Evolutionary conservation across 2,329 filamentous ascomycete genomes (phyloP), one percentile per base, ranked within the genome.

Genomic region (Aspergillus fumigatus): DNA sequence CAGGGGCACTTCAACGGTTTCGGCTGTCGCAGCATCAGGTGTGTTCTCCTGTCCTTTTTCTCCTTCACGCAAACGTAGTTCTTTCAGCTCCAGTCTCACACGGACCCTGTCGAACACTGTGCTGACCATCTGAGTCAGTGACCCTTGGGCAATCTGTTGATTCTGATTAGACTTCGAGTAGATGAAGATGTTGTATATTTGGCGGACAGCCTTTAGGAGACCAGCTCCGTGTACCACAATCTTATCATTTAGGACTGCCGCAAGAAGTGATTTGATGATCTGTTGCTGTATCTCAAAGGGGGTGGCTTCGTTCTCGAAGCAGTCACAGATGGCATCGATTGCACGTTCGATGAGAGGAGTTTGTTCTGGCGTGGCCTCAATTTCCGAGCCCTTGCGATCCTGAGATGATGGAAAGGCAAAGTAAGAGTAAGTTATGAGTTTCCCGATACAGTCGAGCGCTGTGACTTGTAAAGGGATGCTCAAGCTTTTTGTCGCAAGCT

Each of bases 241-340:
- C 78, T 97, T 99, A 79, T 99, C 94, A 71, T 97, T 97, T 62
- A 99, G 80, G 14, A 99, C 94, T 14, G 95, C 95, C 14, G 94
- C 92, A 58, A 99, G 80, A 58, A 99, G 80, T 1, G 94, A 97
- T 77, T 99, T 97, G 73, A 99, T 91, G 65, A 99, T 99, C 76
- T 99, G 94, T 66, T 97, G 84, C 75, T 99, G 94, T 50, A 97
- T 88, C 73, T 97, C 93, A 52, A 88, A 84, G 3, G 91, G 87
- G 0, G 95, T 99, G 1, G 90, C 90, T 77, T 99, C 94, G 70
- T 94, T 93, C 71, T 97, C 92, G 72, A 99, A 99, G 74, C 94
- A 99, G 71, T 97, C 93, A 80, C 94, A 99, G 80, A 99, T 99
- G 38, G 94, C 96, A 76, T 99, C 95, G 69, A 99, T 99, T 57